Evolutionary conservation across 306 rosid species (phyloP).

Genomic region (Cicer arietinum): DNA sequence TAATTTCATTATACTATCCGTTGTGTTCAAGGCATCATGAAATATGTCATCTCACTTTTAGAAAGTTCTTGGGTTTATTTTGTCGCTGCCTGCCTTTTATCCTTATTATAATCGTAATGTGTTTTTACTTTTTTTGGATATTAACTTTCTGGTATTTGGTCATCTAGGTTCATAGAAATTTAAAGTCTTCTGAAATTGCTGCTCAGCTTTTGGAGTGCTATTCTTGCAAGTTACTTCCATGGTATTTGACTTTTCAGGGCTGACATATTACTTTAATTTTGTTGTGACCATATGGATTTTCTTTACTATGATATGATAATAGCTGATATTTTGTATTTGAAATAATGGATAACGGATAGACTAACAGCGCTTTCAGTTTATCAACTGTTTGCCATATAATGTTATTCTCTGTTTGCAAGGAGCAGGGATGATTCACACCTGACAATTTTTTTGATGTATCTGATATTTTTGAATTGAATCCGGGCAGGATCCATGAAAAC

Average conservation of each 20-base stretch:
- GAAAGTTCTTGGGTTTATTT: slow-evolving; percentile 15
- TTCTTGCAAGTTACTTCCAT: slow-evolving; percentile 76
- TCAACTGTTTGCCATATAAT: slow-evolving; percentile 28
- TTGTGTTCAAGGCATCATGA: slow-evolving; percentile 37
- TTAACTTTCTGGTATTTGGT: slow-evolving; percentile 43
- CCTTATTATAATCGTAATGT: not conserved
- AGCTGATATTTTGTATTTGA: slow-evolving; percentile 22
- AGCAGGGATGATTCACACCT: slow-evolving; percentile 37
- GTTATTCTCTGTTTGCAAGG: slow-evolving; percentile 13
- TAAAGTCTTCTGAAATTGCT: slow-evolving; percentile 54
- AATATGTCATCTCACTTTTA: slow-evolving; percentile 39
- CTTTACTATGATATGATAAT: slow-evolving; percentile 32
- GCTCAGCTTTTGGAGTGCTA: slow-evolving; percentile 81
- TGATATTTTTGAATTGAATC: slow-evolving; percentile 48
- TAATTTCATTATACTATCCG: slow-evolving; percentile 38
- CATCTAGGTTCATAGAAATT: slow-evolving; percentile 63
- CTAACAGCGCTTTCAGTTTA: slow-evolving; percentile 15
- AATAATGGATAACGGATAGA: slow-evolving; percentile 10
- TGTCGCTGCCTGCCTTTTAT: slow-evolving; percentile 17
- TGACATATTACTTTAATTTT: slow-evolving; percentile 33
- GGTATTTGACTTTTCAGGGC: slow-evolving; percentile 56
- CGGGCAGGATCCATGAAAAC: slow-evolving; percentile 68
- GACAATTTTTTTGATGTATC: slow-evolving; percentile 38
- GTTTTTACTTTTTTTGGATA: slow-evolving; percentile 25
- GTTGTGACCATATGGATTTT: slow-evolving; percentile 25